Evolutionary conservation across 257 asterid genomes (phyloP), one percentile per base, ranked within the genome.

Genomic region (Solanum virginianum): DNA sequence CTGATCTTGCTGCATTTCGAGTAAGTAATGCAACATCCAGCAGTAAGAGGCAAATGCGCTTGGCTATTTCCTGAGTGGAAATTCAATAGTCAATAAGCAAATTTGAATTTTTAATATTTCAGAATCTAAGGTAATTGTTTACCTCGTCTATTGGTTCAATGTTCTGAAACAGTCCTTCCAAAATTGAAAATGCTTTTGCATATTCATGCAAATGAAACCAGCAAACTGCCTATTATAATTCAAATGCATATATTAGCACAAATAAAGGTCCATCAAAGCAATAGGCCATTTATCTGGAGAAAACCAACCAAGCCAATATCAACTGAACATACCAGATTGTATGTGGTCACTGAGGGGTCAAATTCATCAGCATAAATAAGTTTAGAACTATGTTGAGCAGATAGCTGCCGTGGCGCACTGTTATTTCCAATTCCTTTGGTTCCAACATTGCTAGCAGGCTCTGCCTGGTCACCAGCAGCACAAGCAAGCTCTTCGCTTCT

Each of bases 171-270:
- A 96, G 89, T 29, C 89, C 72, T 80, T 96, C 97, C 94, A 96
- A 89, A 86, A 88, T 91, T 18, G 94, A 87, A 89, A 92, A 93
- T 24, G 99, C 89, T 87, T 88, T 93, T 26, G 91, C 88, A 89
- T 94, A 92, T 79, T 96, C 98, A 88, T 94, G 99, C 87, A 93
- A 98, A 91, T 92, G 94, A 89, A 91, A 96, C 98, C 98, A 94
- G 83, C 89, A 86, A 83, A 94, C 96, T 60, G 99, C 99, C 99
- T 96, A 95, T 69, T 69, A 20, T 8, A 70, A 45, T 83, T 45
- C 81, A 88, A 79, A 18, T 80, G 66, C 51, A 80, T 83, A 87
- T 29, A 80, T 83, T 85, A 49, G 70, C 54, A 84, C 51, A 74
- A 20, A 63, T 63, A 83, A 57, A 62, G 45, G 80, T 79, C 47